phyloP scores from a whole-genome alignment of 2,329 filamentous ascomycete genomes.

The Biscogniauxia mediterranea region DNA sequence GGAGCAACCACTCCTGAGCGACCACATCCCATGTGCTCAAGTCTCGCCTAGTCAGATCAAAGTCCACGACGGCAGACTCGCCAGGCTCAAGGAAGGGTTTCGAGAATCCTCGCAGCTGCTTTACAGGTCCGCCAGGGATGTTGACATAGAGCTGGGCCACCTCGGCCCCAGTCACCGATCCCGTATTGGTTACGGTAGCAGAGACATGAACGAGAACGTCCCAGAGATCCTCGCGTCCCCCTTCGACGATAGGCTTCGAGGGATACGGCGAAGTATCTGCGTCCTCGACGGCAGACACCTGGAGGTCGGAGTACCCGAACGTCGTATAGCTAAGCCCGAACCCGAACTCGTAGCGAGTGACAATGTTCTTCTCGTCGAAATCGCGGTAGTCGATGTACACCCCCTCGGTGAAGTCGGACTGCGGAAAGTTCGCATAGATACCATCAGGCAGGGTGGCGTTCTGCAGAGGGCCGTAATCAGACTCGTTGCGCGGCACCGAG shows the following conservation, averaged over 20 bases:
- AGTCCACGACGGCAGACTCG: slow-evolving; percentile 46
- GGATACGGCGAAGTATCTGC: slow-evolving; percentile 36
- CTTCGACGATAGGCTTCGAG: slow-evolving; percentile 38
- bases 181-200: slow-evolving; percentile 65
- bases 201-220: slow-evolving; percentile 50
- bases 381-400: slow-evolving; percentile 65
- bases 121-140: slow-evolving; percentile 40
- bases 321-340: slow-evolving; percentile 67
- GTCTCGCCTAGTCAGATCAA: slow-evolving; percentile 59
- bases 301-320: slow-evolving; percentile 55
- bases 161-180: slow-evolving; percentile 59
- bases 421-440: slow-evolving; percentile 28
- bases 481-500: slow-evolving; percentile 47
- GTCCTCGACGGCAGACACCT: slow-evolving; percentile 17
- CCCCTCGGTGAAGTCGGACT: slow-evolving; percentile 52
- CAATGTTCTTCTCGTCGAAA: slow-evolving; percentile 56
- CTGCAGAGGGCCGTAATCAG: slow-evolving; percentile 44
- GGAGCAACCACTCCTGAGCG: slow-evolving; percentile 59
- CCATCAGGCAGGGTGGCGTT: slow-evolving; percentile 44
- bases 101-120: slow-evolving; percentile 60
- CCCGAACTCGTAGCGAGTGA: slow-evolving; percentile 63
- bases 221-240: slow-evolving; percentile 48
- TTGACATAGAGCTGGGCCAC: slow-evolving; percentile 61
- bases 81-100: slow-evolving; percentile 53
- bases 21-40: slow-evolving; percentile 63